Base-by-base conservation (phyloP, 805 yeast genomes). In the Ogataea minuta region DNA sequence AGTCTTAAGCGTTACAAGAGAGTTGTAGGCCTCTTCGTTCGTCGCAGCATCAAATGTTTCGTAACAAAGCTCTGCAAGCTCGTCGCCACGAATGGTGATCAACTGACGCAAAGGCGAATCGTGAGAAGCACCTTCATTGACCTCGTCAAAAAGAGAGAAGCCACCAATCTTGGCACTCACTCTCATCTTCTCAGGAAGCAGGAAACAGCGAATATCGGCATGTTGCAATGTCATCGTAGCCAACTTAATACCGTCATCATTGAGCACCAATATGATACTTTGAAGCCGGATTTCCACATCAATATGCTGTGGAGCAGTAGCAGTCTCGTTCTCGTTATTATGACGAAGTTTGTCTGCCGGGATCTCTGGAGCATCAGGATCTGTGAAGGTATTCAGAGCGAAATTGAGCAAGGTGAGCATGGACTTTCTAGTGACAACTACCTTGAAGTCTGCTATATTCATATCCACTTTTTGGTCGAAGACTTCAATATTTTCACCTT, bases 301-400 rank as follows among this genome's bases (percentile, higher is more conserved):
- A 24, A 89, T 81, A 52, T 79, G 84, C 50, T 83, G 86, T 0
- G 95, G 93, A 0, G 89, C 73, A 11, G 72, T 69, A 9, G 72
- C 78, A 16, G 63, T 67, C 44, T 74, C 76, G 25, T 71, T 64
- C n/a, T 70, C 76, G 46, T 74, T 74, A 51, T 82, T 82, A 51
- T 84, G 90, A 39, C 81, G 77, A 43, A 84, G 66, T 21, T 70
- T 78, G 63, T 82, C 90, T 0, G 89, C 82, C 1, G 87, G 85
- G 1, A 79, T 66, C 29, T 77, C 79, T 5, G 76, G 76, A 1
- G 84, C 81, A 45, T 77, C 73, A 0, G 95, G 95, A 60, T 82
- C 82, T 0, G 96, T 84, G 58, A 93, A 93, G 0, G 98, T 93
- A 31, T 88, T 84, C 53, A 90, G 66, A 2, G 84, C 70, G 58